phyloP scores from a whole-genome alignment of 768 basidiomycete species.

The Cystobasidium ongulense region DNA sequence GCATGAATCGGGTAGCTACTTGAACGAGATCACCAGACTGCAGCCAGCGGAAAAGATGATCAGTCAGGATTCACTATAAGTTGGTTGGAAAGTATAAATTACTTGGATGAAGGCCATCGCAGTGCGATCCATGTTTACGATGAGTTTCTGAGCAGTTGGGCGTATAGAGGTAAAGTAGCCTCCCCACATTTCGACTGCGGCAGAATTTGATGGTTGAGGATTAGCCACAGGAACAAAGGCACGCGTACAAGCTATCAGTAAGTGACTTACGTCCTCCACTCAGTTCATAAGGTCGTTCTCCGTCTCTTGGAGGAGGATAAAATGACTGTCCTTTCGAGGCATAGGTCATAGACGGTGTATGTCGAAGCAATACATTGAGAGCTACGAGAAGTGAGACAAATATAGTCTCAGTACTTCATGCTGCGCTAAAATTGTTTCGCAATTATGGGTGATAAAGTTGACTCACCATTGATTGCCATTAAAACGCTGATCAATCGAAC shows the following conservation, averaged over 20 bases:
- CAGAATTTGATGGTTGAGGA: not conserved
- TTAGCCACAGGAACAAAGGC: not conserved
- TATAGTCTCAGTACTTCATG: not conserved
- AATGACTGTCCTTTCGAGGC: slow-evolving; percentile 28
- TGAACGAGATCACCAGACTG: slow-evolving; percentile 31
- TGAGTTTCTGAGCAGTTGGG: not conserved
- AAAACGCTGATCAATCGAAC: slow-evolving; percentile 31
- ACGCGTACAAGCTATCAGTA: not conserved
- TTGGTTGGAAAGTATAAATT: not conserved
- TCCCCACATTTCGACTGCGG: slow-evolving; percentile 29
- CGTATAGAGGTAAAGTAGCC: slow-evolving; percentile 34
- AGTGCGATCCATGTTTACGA: slow-evolving; percentile 31
- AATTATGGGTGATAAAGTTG: not conserved
- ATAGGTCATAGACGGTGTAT: slow-evolving; percentile 14
- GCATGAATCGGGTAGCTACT: slow-evolving; percentile 28
- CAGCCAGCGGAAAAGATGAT: not conserved
- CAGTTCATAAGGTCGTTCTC: slow-evolving; percentile 17
- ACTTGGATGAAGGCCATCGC: slow-evolving; percentile 24
- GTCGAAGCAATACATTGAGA: slow-evolving; percentile 32
- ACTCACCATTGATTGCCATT: slow-evolving; percentile 23
- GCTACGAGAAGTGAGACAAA: not conserved
- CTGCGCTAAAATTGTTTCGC: not conserved
- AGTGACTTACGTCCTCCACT: not conserved
- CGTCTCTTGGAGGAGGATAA: slow-evolving; percentile 18
- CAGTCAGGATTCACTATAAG: not conserved